Evolutionary conservation across 768 basidiomycete species (phyloP).

Genomic region (Amanita jacksonii): DNA sequence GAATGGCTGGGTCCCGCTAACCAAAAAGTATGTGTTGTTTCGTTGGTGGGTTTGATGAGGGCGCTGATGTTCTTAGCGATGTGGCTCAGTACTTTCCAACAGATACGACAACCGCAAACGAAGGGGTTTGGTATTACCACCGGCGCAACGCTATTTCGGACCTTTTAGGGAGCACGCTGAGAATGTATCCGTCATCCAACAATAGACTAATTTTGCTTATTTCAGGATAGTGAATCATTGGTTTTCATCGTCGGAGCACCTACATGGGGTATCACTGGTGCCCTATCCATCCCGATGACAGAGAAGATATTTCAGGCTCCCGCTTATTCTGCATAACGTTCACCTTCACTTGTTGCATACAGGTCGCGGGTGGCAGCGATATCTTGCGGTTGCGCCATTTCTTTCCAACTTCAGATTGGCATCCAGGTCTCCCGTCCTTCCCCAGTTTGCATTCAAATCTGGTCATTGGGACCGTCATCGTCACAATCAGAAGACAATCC

Average conservation of each 20-base stretch:
- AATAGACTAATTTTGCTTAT: constrained; percentile 18
- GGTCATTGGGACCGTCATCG: constrained; percentile 41
- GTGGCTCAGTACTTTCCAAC: constrained; percentile 52
- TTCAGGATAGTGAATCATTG: constrained; percentile 49
- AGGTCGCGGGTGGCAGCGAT: constrained; percentile 59
- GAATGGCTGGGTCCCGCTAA: constrained; percentile 36
- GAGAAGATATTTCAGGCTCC: constrained; percentile 31
- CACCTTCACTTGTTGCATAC: neutral
- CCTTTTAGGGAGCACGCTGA: constrained; percentile 40
- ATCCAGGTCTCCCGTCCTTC: constrained; percentile 43
- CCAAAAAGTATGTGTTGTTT: constrained; percentile 31
- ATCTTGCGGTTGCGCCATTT: constrained; percentile 75
- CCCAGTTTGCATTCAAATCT: constrained; percentile 77
- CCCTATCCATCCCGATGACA: constrained; percentile 57
- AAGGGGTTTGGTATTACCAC: constrained; percentile 42
- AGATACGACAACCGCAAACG: constrained; percentile 37
- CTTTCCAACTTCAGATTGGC: constrained; percentile 59
- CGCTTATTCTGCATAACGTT: neutral
- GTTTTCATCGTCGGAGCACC: constrained; percentile 85
- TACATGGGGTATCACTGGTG: constrained; percentile 92
- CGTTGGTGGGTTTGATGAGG: constrained; percentile 5
- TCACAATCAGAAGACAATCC: constrained; percentile 6
- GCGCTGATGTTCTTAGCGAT: constrained; percentile 29
- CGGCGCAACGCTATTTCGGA: constrained; percentile 58
- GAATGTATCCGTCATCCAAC: constrained; percentile 40